phyloP scores from a whole-genome alignment of 1,284 basidiomycete species.

The Marasmius tenuissimus region DNA sequence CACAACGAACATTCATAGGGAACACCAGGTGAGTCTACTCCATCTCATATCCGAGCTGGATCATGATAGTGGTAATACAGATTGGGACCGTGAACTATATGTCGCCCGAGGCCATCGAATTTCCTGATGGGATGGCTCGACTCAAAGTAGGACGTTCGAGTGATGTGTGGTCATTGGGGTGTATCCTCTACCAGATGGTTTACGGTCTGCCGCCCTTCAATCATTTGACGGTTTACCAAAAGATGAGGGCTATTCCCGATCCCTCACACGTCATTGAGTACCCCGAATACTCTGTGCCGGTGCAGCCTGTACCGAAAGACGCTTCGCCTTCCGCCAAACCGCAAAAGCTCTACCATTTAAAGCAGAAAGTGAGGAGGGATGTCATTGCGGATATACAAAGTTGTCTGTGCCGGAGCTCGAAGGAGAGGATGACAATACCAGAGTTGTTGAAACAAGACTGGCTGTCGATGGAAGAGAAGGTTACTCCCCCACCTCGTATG shows the following conservation, averaged over 20 bases:
- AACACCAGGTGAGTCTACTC: constrained; percentile 70
- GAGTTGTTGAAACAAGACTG: constrained; percentile 67
- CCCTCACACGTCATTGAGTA: constrained; percentile 71
- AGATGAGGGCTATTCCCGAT: constrained; percentile 88
- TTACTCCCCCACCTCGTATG: constrained; percentile 14
- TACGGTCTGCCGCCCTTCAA: constrained; percentile 95
- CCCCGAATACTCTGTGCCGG: constrained; percentile 63
- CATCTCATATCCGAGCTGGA: not conserved
- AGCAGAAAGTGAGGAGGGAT: constrained; percentile 62
- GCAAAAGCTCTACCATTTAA: constrained; percentile 62
- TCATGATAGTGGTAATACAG: constrained; percentile 34
- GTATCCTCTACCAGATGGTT: constrained; percentile 97
- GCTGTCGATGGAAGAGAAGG: constrained; percentile 55
- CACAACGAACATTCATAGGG: constrained; percentile 94
- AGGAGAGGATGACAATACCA: constrained; percentile 82
- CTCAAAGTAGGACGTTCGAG: constrained; percentile 84
- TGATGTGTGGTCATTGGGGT: constrained; percentile 97
- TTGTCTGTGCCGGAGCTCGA: constrained; percentile 73
- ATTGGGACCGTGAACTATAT: constrained; percentile 96
- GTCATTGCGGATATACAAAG: constrained; percentile 75
- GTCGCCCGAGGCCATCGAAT: constrained; percentile 91
- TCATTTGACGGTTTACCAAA: constrained; percentile 78
- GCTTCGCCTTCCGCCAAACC: constrained; percentile 29
- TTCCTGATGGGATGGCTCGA: constrained; percentile 74
- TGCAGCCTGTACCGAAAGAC: constrained; percentile 37